These are phyloP conservation scores for Trichophyton mentagrophytes DNA, from an alignment of 2,329 filamentous ascomycete species.

Conservation along the genomic window DNA sequence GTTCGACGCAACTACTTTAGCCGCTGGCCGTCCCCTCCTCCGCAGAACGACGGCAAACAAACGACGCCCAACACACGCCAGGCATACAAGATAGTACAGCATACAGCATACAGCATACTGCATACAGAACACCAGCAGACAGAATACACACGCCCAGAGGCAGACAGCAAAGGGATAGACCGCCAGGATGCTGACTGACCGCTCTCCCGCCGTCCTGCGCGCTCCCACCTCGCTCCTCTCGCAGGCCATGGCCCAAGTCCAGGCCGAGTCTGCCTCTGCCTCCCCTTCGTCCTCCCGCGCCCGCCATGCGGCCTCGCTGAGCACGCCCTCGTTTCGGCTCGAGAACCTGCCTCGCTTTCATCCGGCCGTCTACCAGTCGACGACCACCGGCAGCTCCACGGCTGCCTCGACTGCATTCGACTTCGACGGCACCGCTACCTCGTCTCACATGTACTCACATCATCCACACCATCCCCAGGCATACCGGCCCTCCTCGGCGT, in stretches of 20 bases:
- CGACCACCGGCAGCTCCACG: constrained; percentile 15
- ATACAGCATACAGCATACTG: not conserved
- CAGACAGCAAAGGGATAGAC: not conserved
- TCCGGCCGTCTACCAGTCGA: constrained; percentile 32
- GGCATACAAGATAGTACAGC: not conserved
- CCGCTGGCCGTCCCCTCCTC: not conserved
- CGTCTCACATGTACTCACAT: constrained; percentile 17
- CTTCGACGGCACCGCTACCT: not conserved
- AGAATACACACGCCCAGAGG: not conserved
- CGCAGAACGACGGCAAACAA: not conserved
- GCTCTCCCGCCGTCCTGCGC: not conserved
- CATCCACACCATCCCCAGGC: constrained; percentile 4
- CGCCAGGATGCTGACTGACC: constrained; percentile 1
- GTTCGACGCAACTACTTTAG: not conserved
- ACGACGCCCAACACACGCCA: not conserved
- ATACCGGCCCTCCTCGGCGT: constrained; percentile 13
- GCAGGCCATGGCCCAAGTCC: constrained; percentile 3
- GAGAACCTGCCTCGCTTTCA: constrained; percentile 35
- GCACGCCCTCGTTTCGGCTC: constrained; percentile 20
- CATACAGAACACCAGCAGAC: not conserved
- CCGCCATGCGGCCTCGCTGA: constrained; percentile 8
- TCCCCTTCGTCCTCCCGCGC: constrained; percentile 7
- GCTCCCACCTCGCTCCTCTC: not conserved
- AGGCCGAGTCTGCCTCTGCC: constrained; percentile 4
- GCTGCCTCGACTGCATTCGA: constrained; percentile 5